Evolutionary conservation across 192 early-diverging fungal species (phyloP).

Genomic region (Cetraspora pellucida): DNA sequence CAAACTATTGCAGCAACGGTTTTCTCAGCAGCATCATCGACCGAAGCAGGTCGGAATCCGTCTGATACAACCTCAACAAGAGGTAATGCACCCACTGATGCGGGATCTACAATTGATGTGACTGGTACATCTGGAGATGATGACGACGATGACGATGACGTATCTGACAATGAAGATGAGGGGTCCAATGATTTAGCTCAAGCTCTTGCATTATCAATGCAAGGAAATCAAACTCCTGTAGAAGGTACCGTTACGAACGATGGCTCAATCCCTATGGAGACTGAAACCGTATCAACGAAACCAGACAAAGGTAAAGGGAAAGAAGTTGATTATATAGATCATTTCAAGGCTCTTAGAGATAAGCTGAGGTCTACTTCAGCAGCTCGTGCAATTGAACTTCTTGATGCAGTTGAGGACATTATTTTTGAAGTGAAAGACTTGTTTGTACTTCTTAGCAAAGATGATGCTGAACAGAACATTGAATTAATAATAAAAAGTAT

Average conservation of each 20-base stretch:
- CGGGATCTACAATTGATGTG: constrained; percentile 34
- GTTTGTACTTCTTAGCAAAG: constrained; percentile 57
- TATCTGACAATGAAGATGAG: neutral
- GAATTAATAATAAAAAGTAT: constrained; percentile 39
- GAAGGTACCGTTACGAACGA: neutral
- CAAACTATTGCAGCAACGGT: constrained; percentile 49
- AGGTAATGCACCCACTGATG: constrained; percentile 32
- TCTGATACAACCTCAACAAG: neutral
- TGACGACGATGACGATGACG: constrained; percentile 35
- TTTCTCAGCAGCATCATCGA: constrained; percentile 41
- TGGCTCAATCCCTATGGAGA: constrained; percentile 22
- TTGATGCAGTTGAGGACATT: constrained; percentile 60
- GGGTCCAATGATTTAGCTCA: constrained; percentile 34
- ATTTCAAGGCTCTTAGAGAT: constrained; percentile 44
- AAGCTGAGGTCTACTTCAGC: constrained; percentile 46
- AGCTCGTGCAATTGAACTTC: constrained; percentile 42
- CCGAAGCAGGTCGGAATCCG: constrained; percentile 32
- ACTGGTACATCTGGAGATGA: constrained; percentile 36
- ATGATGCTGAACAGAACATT: constrained; percentile 41
- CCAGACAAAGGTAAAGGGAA: constrained; percentile 55
- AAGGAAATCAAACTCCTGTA: constrained; percentile 11
- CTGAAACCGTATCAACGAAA: constrained; percentile 33
- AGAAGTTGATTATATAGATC: constrained; percentile 46
- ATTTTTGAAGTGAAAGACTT: constrained; percentile 72
- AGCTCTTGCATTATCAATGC: constrained; percentile 32